Conservation (phyloP, 176 grass and related monocot genomes). For the Musa troglodytarum region DNA sequence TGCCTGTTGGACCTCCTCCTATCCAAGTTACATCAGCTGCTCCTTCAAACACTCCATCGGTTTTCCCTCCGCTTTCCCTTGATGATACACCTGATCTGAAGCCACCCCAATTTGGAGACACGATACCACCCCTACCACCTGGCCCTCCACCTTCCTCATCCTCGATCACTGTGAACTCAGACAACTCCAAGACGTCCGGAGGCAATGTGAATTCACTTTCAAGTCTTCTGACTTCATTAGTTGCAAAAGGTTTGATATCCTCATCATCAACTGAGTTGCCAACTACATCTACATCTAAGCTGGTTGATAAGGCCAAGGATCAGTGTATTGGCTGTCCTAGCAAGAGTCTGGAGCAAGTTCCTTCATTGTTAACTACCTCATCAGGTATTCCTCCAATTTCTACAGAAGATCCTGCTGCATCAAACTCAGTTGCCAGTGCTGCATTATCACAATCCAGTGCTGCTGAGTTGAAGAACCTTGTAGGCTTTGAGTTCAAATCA, state of each 20-base stretch:
- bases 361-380: slow-evolving; percentile 19
- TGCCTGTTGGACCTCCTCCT: slow-evolving; percentile 33
- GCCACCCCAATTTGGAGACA: slow-evolving; percentile 17
- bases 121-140: slow-evolving; percentile 54
- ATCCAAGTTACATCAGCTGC: slow-evolving; percentile 17
- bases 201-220: slow-evolving; percentile 46
- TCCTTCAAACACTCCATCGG: slow-evolving; percentile 17
- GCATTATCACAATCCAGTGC: slow-evolving; percentile 21
- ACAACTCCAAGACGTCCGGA: slow-evolving; percentile 12
- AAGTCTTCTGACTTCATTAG: slow-evolving; percentile 79
- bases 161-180: slow-evolving; percentile 13
- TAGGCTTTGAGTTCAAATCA: slow-evolving; percentile 70
- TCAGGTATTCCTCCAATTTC: slow-evolving; percentile 8
- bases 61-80: background rate
- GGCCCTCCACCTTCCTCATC: slow-evolving; percentile 45
- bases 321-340: background rate
- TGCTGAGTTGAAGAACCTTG: slow-evolving; percentile 31
- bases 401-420: slow-evolving; percentile 23
- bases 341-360: slow-evolving; percentile 8
- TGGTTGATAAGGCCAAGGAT: slow-evolving; percentile 21
- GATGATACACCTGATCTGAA: slow-evolving; percentile 7
- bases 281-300: slow-evolving; percentile 15
- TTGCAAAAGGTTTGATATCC: slow-evolving; percentile 89
- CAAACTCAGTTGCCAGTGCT: slow-evolving; percentile 14
- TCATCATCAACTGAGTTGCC: slow-evolving; percentile 43